Evolutionary conservation across 306 rosid genomes (phyloP).

Genomic region (Potentilla sterilis): DNA sequence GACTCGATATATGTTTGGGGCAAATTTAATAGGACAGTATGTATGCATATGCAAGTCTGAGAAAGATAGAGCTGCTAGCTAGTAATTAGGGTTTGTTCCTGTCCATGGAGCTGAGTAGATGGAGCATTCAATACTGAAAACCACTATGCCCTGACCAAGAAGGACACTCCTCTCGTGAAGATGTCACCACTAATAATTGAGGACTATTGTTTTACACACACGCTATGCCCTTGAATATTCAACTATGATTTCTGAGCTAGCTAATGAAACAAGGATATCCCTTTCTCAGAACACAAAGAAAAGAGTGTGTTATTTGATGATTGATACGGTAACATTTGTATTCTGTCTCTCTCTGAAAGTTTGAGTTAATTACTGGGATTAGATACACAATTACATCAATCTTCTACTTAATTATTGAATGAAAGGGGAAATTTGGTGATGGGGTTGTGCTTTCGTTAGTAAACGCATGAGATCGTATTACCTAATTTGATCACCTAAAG

Average conservation of each 20-base stretch:
- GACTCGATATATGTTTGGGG: conserved; percentile 1
- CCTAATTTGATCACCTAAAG: too few species aligned
- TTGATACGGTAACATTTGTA: neutral
- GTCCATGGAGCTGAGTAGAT: conserved; percentile 16
- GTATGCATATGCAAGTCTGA: neutral
- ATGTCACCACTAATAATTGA: conserved; percentile 19
- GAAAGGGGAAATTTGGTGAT: too few species aligned
- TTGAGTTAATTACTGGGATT: too few species aligned
- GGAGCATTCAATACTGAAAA: conserved; percentile 33
- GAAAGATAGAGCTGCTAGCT: neutral
- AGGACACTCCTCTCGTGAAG: conserved; percentile 16
- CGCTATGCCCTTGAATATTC: neutral
- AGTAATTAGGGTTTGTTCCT: neutral
- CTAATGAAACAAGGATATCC: neutral
- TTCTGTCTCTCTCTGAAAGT: neutral
- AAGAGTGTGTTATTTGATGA: neutral
- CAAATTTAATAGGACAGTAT: neutral
- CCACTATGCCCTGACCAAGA: conserved; percentile 26
- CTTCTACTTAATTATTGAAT: neutral
- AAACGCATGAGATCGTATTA: too few species aligned
- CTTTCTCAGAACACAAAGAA: neutral
- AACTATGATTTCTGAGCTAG: neutral
- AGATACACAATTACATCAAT: too few species aligned
- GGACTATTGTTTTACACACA: neutral
- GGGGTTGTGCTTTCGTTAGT: too few species aligned